These are phyloP conservation scores for Trematosphaeria pertusa DNA, from an alignment of 2,329 filamentous ascomycete genomes.

Conservation along the genomic window DNA sequence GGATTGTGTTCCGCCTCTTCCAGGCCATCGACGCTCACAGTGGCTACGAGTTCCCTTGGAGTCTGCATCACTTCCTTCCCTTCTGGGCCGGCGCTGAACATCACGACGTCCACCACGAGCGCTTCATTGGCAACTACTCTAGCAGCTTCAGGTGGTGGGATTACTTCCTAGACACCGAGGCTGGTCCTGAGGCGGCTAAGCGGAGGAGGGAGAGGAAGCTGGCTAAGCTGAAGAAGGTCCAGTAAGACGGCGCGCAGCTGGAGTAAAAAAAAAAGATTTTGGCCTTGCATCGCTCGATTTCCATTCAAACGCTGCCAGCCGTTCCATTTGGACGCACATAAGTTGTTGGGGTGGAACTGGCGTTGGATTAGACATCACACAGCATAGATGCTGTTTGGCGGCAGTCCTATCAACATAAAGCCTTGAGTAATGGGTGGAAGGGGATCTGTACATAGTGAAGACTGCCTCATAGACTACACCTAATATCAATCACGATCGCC, in stretches of 20 bases:
- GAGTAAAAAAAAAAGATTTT: conserved; percentile 5
- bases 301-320: conserved; percentile 1
- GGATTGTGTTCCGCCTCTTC: conserved; percentile 92
- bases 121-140: conserved; percentile 97
- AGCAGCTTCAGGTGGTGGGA: conserved; percentile 99
- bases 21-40: conserved; percentile 98
- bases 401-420: conserved; percentile 20
- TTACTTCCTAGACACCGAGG: conserved; percentile 90
- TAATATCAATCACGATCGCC: conserved; percentile 42
- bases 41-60: conserved; percentile 99
- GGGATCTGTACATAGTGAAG: conserved; percentile 26
- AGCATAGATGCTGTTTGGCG: conserved; percentile 21
- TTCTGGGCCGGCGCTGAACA: conserved; percentile 98
- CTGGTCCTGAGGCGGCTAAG: conserved; percentile 85
- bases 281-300: conserved; percentile 7
- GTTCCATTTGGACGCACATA: neutral
- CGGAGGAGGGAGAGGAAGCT: conserved; percentile 80
- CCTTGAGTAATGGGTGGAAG: conserved; percentile 36
- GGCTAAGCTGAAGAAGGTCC: conserved; percentile 69
- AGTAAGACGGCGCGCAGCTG: conserved; percentile 37
- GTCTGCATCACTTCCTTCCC: conserved; percentile 90
- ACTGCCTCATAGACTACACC: conserved; percentile 29
- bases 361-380: conserved; percentile 31
- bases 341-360: conserved; percentile 20
- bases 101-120: conserved; percentile 97